Conservation (phyloP, 2,329 filamentous ascomycete species). For the Aspergillus ruber region DNA sequence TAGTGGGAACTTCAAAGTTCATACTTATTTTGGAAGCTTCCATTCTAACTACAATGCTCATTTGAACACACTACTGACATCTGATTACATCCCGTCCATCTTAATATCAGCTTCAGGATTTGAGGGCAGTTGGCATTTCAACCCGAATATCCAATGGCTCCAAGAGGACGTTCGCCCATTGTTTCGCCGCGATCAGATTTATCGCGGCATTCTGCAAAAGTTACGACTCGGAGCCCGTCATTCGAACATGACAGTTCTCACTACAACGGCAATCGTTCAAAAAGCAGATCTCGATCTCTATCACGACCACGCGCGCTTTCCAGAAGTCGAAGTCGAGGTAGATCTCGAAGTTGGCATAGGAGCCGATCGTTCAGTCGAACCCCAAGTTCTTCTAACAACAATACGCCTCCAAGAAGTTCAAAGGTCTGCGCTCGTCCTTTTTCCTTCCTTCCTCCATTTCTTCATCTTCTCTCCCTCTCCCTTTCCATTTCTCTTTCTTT, state of each 20-base stretch:
- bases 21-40: too few relatives aligned
- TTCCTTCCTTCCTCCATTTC: not conserved
- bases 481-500: not conserved
- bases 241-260: slow-evolving; percentile 14
- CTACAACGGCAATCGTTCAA: slow-evolving; percentile 21
- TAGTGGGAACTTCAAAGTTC: too few relatives aligned
- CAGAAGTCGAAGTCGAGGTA: slow-evolving; percentile 37
- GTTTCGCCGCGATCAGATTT: slow-evolving; percentile 20
- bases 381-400: slow-evolving; percentile 19
- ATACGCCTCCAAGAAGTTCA: slow-evolving; percentile 26
- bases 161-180: slow-evolving; percentile 23
- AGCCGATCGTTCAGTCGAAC: slow-evolving; percentile 23
- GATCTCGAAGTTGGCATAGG: slow-evolving; percentile 33
- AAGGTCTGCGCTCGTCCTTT: slow-evolving; percentile 20
- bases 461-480: not conserved
- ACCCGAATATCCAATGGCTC: slow-evolving; percentile 12
- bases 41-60: too few relatives aligned
- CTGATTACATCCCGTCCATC: too few relatives aligned
- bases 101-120: too few relatives aligned
- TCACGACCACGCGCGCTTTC: slow-evolving; percentile 23
- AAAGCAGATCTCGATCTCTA: slow-evolving; percentile 21
- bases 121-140: too few relatives aligned
- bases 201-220: slow-evolving; percentile 26
- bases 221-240: slow-evolving; percentile 22
- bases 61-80: too few relatives aligned